These are phyloP conservation scores for Xylaria sp. DNA, from an alignment of 2,329 filamentous ascomycete species.

Conservation along the genomic window DNA sequence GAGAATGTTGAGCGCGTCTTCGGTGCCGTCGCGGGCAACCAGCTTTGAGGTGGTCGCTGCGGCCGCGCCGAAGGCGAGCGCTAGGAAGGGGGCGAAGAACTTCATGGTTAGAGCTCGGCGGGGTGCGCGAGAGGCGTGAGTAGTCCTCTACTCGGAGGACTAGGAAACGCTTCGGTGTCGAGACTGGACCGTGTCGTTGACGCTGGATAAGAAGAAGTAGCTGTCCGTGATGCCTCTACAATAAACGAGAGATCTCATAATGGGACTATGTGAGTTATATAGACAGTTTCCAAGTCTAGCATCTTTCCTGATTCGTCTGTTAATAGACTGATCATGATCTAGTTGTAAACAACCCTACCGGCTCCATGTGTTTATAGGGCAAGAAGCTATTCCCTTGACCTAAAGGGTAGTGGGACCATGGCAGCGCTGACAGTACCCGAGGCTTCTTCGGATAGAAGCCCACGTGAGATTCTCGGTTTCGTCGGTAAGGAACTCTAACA, in stretches of 20 bases:
- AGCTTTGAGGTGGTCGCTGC: background rate
- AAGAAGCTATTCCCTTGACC: too few species aligned
- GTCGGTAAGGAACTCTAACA: too few species aligned
- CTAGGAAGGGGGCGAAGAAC: background rate
- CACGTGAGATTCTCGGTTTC: too few species aligned
- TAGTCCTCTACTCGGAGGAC: background rate
- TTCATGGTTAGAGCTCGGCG: constrained; percentile 17
- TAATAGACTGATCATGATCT: too few species aligned
- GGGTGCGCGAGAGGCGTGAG: background rate
- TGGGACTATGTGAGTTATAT: background rate
- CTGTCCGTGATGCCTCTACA: background rate
- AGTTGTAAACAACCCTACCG: too few species aligned
- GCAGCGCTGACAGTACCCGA: too few species aligned
- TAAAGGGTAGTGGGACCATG: too few species aligned
- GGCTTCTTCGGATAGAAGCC: too few species aligned
- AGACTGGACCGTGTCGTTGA: background rate
- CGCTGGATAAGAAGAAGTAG: background rate
- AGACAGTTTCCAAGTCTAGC: background rate
- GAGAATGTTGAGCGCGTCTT: constrained; percentile 6
- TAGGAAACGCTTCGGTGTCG: background rate
- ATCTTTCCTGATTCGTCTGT: background rate
- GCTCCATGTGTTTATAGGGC: too few species aligned
- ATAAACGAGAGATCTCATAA: background rate
- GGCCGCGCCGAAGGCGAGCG: background rate
- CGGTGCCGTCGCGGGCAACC: background rate